Percentiles rank a stretch among this genome's conserved stretches.
Conservation (phyloP, 257 asterid species). For the Primulina huaijiensis region DNA sequence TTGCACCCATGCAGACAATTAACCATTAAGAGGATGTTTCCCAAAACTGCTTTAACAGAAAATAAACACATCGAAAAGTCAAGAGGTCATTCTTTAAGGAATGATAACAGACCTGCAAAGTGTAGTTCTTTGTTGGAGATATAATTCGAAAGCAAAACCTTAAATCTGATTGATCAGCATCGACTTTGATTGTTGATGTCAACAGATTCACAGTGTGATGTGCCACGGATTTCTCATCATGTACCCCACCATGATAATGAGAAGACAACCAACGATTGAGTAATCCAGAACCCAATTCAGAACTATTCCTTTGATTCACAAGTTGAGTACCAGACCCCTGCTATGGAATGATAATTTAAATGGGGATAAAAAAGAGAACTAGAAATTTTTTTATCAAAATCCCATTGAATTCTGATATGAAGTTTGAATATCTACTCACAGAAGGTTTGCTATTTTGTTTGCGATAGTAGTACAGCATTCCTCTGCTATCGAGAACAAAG, state of each 20-base stretch:
- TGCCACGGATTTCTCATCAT: conserved; percentile 98
- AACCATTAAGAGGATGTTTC: conserved; percentile 23
- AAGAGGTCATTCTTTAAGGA: conserved; percentile 3
- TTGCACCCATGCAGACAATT: conserved; percentile 27
- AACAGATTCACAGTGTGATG: conserved; percentile 96
- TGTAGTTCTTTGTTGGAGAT: conserved; percentile 97
- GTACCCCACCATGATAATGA: conserved; percentile 94
- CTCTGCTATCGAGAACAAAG: conserved; percentile 98
- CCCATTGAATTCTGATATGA: conserved; percentile 4
- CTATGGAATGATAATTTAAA: conserved; percentile 11
- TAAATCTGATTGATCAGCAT: conserved; percentile 98
- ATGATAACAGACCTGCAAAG: conserved; percentile 72
- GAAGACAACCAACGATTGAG: conserved; percentile 98
- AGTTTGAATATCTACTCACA: conserved; percentile 51
- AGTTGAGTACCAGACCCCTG: conserved; percentile 89
- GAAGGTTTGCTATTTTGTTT: conserved; percentile 95
- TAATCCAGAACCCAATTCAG: conserved; percentile 96
- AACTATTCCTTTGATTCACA: conserved; percentile 90
- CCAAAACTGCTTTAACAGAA: neutral
- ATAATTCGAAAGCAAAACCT: conserved; percentile 98
- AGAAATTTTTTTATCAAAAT: neutral
- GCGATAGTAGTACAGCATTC: conserved; percentile 98
- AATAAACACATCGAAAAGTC: conserved; percentile 7
- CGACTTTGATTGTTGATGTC: conserved; percentile 97
- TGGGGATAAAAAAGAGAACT: conserved; percentile 4